Conservation (phyloP, 2,329 filamentous ascomycete species). For the Paecilomyces niveus region DNA sequence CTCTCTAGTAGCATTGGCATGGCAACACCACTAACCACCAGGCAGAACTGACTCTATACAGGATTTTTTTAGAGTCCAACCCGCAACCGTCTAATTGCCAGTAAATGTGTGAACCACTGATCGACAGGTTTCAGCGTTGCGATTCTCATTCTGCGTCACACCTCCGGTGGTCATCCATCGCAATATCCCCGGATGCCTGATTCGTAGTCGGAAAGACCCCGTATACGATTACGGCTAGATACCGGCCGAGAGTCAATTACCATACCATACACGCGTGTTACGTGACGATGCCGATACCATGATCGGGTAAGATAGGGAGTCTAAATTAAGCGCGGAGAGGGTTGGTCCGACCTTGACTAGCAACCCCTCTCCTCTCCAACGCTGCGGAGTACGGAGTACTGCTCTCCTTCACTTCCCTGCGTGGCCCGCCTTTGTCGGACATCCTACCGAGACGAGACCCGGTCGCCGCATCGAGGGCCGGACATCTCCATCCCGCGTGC, state of each 20-base stretch:
- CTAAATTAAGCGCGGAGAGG: not conserved
- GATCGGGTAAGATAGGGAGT: constrained; percentile 19
- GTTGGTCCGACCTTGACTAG: not conserved
- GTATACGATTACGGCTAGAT: not conserved
- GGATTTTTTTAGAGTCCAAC: not conserved
- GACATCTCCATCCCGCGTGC: not conserved
- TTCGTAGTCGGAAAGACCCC: not conserved
- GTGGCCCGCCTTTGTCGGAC: not conserved
- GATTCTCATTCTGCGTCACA: not conserved
- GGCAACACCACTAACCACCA: no score
- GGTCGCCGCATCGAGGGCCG: not conserved
- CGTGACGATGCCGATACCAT: constrained; percentile 10
- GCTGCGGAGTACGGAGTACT: not conserved
- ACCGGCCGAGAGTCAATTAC: constrained; percentile 1
- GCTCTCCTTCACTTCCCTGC: no score
- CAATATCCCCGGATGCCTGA: not conserved
- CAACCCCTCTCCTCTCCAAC: not conserved
- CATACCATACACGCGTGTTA: constrained; percentile 3
- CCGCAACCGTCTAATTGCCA: not conserved
- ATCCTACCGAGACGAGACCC: not conserved
- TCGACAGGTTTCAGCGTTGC: not conserved
- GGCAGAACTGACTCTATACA: not conserved
- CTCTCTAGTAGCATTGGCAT: no score
- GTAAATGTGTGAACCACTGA: not conserved
- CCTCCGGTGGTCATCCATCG: not conserved